Percentiles rank a stretch among this genome's conserved stretches.
Evolutionary conservation across 805 yeast species (phyloP).

Genomic region (Yarrowia yakushimensis): DNA sequence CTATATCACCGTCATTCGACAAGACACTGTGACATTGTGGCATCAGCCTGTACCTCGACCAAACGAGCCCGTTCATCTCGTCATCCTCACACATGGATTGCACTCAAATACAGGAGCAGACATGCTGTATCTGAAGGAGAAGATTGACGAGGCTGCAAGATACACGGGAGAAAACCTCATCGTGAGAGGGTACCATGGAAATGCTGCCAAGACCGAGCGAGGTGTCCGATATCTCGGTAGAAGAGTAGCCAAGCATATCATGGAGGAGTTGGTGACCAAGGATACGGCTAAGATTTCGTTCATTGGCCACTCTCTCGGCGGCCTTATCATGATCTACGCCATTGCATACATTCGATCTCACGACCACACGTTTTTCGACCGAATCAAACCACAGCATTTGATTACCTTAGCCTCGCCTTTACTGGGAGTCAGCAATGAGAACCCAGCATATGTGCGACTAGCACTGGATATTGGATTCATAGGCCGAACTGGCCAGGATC

Average conservation of each 20-base stretch:
- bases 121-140: conserved; percentile 81
- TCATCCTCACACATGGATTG: conserved; percentile 84
- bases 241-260: conserved; percentile 70
- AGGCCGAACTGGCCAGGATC: conserved; percentile 91
- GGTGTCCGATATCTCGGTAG: conserved; percentile 84
- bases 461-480: conserved; percentile 84
- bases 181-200: conserved; percentile 78
- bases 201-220: conserved; percentile 81
- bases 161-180: conserved; percentile 59
- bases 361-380: conserved; percentile 64
- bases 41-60: conserved; percentile 54
- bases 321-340: conserved; percentile 87
- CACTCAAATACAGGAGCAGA: conserved; percentile 90
- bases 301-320: conserved; percentile 92
- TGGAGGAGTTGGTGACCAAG: conserved; percentile 48
- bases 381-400: conserved; percentile 69
- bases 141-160: conserved; percentile 52
- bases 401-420: conserved; percentile 84
- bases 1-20: conserved; percentile 37
- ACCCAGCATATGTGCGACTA: conserved; percentile 77
- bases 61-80: conserved; percentile 68
- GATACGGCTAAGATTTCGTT: conserved; percentile 69
- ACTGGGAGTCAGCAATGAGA: conserved; percentile 82
- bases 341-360: conserved; percentile 64
- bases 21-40: conserved; percentile 74